Evolutionary conservation across 1,284 basidiomycete species (phyloP).

Genomic region (Cerrena zonata): DNA sequence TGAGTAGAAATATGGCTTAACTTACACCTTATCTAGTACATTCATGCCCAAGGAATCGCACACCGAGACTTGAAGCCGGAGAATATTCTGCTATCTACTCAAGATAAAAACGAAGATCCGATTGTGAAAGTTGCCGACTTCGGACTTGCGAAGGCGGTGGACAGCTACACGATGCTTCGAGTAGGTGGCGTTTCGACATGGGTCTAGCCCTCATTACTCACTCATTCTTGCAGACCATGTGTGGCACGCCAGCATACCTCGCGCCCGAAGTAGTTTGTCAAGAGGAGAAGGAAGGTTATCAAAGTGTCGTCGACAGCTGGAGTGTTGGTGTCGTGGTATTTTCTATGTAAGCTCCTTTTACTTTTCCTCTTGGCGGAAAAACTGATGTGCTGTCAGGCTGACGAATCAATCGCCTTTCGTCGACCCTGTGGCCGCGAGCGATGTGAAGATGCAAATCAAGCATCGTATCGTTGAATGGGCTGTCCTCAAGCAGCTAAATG

Average conservation of each 20-base stretch:
- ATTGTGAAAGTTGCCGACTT: slow-evolving; percentile 85
- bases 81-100: slow-evolving; percentile 71
- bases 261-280: slow-evolving; percentile 86
- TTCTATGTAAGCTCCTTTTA: slow-evolving; percentile 57
- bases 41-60: slow-evolving; percentile 69
- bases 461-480: slow-evolving; percentile 60
- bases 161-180: slow-evolving; percentile 64
- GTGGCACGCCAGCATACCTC: slow-evolving; percentile 79
- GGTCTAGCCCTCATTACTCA: neutral
- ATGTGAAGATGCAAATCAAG: slow-evolving; percentile 50
- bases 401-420: slow-evolving; percentile 67
- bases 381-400: slow-evolving; percentile 41
- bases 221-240: slow-evolving; percentile 63
- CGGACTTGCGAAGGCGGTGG: slow-evolving; percentile 84
- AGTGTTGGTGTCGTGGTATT: slow-evolving; percentile 89
- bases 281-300: slow-evolving; percentile 64
- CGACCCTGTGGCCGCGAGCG: slow-evolving; percentile 50
- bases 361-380: slow-evolving; percentile 11
- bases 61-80: slow-evolving; percentile 93
- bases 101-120: slow-evolving; percentile 59
- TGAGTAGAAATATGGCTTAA: slow-evolving; percentile 2
- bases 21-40: slow-evolving; percentile 45
- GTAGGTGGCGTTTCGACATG: slow-evolving; percentile 39
- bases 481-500: slow-evolving; percentile 34
- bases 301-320: slow-evolving; percentile 86